These are phyloP conservation scores for Apiotrichum siamense DNA, from an alignment of 1,284 basidiomycete genomes.

Conservation along the genomic window DNA sequence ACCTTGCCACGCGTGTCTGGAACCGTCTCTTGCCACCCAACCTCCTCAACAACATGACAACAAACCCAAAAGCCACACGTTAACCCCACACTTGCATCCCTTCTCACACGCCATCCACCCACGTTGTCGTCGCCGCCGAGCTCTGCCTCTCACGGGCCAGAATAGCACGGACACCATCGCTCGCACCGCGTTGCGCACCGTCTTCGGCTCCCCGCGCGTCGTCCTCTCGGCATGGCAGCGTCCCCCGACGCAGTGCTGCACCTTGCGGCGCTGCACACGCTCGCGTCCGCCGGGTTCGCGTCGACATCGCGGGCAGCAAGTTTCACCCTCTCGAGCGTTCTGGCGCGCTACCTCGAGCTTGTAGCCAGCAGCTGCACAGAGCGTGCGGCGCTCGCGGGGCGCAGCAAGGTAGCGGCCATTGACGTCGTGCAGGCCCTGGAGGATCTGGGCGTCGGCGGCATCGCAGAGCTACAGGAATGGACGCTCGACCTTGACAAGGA, in stretches of 20 bases:
- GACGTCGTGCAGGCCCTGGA: constrained; percentile 39
- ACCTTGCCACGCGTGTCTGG: neutral
- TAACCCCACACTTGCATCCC: neutral
- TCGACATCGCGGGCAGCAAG: constrained; percentile 40
- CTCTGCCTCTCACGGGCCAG: neutral
- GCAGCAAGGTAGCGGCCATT: constrained; percentile 34
- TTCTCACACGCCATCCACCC: neutral
- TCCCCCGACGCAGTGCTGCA: constrained; percentile 42
- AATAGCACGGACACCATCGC: too few species aligned
- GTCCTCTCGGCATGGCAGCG: constrained; percentile 16
- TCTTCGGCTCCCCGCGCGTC: neutral
- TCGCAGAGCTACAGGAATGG: constrained; percentile 37
- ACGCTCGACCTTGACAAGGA: constrained; percentile 24
- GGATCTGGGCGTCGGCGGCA: constrained; percentile 30
- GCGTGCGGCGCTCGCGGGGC: constrained; percentile 34
- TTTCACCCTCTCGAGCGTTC: constrained; percentile 32
- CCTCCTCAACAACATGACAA: neutral
- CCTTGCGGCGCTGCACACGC: constrained; percentile 37
- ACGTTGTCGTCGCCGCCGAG: neutral
- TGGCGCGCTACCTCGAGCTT: constrained; percentile 32
- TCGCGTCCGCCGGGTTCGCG: constrained; percentile 39
- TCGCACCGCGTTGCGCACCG: neutral
- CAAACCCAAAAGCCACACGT: neutral
- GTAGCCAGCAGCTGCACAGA: constrained; percentile 36
- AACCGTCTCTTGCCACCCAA: neutral